phyloP scores from a whole-genome alignment of 164 flowering plant genomes.

The Houttuynia cordata region DNA sequence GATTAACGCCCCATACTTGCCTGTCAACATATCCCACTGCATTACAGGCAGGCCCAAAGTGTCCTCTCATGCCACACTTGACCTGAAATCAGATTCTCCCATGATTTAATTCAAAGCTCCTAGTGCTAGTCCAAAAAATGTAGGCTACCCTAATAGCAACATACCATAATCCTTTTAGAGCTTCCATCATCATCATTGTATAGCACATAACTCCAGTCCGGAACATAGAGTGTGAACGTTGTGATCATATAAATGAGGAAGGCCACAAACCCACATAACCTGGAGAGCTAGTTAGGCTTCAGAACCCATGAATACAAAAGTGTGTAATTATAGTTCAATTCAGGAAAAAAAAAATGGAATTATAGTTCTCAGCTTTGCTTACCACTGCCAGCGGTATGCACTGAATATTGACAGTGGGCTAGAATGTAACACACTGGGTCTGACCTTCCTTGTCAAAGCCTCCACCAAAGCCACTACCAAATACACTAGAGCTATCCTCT shows the following conservation, averaged over 20 bases:
- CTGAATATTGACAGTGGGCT: constrained; percentile 45
- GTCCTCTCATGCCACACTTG: constrained; percentile 77
- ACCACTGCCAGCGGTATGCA: constrained; percentile 74
- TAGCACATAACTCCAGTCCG: constrained; percentile 53
- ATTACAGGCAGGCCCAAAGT: constrained; percentile 76
- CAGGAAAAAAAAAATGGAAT: too few relatives aligned
- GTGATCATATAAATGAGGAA: constrained; percentile 59
- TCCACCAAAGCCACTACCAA: constrained; percentile 57
- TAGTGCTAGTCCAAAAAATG: too few relatives aligned
- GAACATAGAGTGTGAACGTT: constrained; percentile 47
- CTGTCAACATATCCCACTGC: constrained; percentile 76
- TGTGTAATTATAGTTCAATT: too few relatives aligned
- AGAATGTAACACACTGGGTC: constrained; percentile 33
- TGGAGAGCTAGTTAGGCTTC: constrained; percentile 6
- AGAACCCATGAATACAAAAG: neutral
- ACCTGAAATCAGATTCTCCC: constrained; percentile 30
- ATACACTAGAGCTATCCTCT: constrained; percentile 77
- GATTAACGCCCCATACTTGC: constrained; percentile 69
- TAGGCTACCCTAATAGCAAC: neutral
- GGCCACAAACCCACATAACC: constrained; percentile 54
- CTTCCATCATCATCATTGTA: constrained; percentile 8
- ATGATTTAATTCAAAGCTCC: too few relatives aligned
- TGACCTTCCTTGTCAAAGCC: constrained; percentile 35
- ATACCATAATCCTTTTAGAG: constrained; percentile 25
- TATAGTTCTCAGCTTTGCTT: constrained; percentile 4